A percentile compares a stretch with the other conserved stretches of the same genome.
phyloP scores from a whole-genome alignment of 2,329 filamentous ascomycete genomes.

The Lojkania enalia region DNA sequence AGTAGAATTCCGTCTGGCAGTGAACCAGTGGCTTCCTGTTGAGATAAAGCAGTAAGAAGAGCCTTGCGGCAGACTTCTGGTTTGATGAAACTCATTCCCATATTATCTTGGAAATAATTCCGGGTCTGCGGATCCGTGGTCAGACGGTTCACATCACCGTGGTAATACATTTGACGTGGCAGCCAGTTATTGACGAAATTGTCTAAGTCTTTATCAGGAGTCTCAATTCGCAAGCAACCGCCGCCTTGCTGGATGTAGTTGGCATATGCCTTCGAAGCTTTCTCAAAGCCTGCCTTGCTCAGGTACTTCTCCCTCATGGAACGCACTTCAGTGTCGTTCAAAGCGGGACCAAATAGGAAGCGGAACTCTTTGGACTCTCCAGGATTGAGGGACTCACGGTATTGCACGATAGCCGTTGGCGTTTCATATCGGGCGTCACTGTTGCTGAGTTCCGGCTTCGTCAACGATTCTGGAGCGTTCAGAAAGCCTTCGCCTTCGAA shows the following conservation, averaged over 20 bases:
- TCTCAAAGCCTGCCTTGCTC: slow-evolving; percentile 53
- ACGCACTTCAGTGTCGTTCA: slow-evolving; percentile 56
- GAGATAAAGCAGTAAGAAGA: slow-evolving; percentile 55
- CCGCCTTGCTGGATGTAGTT: slow-evolving; percentile 55
- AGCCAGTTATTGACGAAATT: slow-evolving; percentile 65
- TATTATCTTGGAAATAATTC: slow-evolving; percentile 64
- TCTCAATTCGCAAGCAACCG: slow-evolving; percentile 58
- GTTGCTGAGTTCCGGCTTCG: slow-evolving; percentile 45
- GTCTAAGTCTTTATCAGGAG: slow-evolving; percentile 59
- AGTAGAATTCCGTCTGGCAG: slow-evolving; percentile 63
- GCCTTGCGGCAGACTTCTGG: slow-evolving; percentile 54
- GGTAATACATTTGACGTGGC: slow-evolving; percentile 61
- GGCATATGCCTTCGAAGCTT: slow-evolving; percentile 54
- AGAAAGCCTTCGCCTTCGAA: slow-evolving; percentile 62
- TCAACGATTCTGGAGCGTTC: slow-evolving; percentile 54
- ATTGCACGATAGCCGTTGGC: slow-evolving; percentile 58
- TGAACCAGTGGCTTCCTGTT: slow-evolving; percentile 59
- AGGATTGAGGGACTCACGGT: slow-evolving; percentile 48
- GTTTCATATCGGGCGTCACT: slow-evolving; percentile 61
- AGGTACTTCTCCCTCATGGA: slow-evolving; percentile 54
- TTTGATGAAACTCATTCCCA: slow-evolving; percentile 63
- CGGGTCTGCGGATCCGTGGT: slow-evolving; percentile 63
- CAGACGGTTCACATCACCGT: slow-evolving; percentile 62
- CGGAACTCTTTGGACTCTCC: slow-evolving; percentile 53
- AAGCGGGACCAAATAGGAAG: slow-evolving; percentile 60